phyloP scores from a whole-genome alignment of 1,139 yeast species.

The Pichia sp. region DNA sequence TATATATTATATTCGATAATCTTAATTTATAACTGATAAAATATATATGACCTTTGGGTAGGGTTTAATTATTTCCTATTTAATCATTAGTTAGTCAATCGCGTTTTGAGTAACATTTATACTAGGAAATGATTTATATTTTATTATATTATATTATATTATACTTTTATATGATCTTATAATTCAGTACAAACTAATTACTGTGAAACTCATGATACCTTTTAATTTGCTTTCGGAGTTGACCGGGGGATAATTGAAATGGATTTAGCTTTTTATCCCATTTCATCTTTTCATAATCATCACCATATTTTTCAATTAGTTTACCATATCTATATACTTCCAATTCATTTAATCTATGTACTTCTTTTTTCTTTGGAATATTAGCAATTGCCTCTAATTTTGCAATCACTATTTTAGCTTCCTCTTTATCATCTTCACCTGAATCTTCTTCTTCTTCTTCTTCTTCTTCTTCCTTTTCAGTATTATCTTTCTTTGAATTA shows the following conservation, averaged over 20 bases:
- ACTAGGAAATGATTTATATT: no score
- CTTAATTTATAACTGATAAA: no score
- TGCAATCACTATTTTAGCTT: constrained; percentile 37
- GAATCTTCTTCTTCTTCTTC: constrained; percentile 33
- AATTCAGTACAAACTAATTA: neutral
- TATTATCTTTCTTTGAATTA: constrained; percentile 22
- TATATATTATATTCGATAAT: no score
- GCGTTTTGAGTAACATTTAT: no score
- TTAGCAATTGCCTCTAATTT: constrained; percentile 66
- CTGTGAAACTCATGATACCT: constrained; percentile 2
- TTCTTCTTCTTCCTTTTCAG: constrained; percentile 24
- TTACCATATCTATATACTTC: constrained; percentile 67
- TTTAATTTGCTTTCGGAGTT: constrained; percentile 25
- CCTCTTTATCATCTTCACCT: constrained; percentile 21
- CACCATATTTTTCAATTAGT: constrained; percentile 74
- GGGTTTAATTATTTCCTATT: no score
- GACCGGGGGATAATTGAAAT: constrained; percentile 81
- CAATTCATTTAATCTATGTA: constrained; percentile 61
- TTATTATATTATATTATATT: neutral
- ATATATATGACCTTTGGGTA: no score
- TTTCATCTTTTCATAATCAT: constrained; percentile 81
- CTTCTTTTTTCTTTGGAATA: constrained; percentile 35
- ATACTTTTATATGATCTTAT: no score
- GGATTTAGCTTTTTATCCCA: constrained; percentile 85
- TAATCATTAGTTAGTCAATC: no score